phyloP scores from a whole-genome alignment of 495 filamentous ascomycete genomes.

The Hapsidospora chrysogenum region DNA sequence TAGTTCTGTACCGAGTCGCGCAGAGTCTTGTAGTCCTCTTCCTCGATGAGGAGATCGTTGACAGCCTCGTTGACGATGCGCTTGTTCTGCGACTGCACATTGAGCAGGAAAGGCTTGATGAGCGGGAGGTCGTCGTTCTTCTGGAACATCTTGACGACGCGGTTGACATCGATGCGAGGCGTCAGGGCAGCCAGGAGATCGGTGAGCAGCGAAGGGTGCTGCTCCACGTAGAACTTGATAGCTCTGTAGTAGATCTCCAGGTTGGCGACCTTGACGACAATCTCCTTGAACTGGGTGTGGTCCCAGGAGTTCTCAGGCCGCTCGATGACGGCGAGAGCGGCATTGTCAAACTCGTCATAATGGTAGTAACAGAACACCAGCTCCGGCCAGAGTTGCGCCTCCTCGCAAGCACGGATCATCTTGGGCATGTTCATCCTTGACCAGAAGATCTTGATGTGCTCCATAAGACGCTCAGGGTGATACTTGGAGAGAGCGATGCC shows the following conservation, averaged over 20 bases:
- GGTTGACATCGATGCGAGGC: constrained; percentile 89
- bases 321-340: constrained; percentile 98
- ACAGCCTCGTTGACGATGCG: constrained; percentile 94
- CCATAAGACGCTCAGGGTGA: constrained; percentile 92
- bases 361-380: constrained; percentile 98
- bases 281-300: constrained; percentile 99
- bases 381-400: constrained; percentile 93
- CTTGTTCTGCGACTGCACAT: constrained; percentile 96
- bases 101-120: constrained; percentile 98
- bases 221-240: constrained; percentile 94
- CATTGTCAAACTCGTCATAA: constrained; percentile 98
- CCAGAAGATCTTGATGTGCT: constrained; percentile 99
- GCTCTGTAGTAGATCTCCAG: constrained; percentile 97
- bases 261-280: constrained; percentile 94
- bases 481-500: constrained; percentile 94
- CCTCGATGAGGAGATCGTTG: constrained; percentile 95
- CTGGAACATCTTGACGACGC: constrained; percentile 95
- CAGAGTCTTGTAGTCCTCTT: constrained; percentile 97
- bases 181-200: constrained; percentile 88
- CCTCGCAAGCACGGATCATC: constrained; percentile 90
- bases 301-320: constrained; percentile 97
- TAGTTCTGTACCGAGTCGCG: constrained; percentile 96
- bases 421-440: constrained; percentile 96
- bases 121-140: constrained; percentile 95
- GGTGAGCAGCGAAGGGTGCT: constrained; percentile 87